Evolutionary conservation across 164 flowering plant genomes (phyloP).

Genomic region (Annona squamosa): DNA sequence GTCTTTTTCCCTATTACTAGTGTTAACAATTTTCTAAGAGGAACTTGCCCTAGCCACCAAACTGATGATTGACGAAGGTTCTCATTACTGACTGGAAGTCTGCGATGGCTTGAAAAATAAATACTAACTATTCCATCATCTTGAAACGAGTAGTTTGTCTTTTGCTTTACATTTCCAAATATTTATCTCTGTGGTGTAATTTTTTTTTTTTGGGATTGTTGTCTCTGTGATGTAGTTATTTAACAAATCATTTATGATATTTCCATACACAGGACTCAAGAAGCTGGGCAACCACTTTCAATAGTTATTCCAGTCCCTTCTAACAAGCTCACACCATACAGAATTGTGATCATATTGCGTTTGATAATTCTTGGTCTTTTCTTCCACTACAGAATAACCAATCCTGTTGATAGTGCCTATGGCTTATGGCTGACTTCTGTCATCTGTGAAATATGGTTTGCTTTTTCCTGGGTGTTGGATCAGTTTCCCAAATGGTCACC

Average conservation of each 20-base stretch:
- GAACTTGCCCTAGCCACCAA: background rate
- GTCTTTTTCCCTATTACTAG: background rate
- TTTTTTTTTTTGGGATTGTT: background rate
- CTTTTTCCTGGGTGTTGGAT: conserved; percentile 91
- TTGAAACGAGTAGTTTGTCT: too few relatives aligned
- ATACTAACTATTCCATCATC: too few relatives aligned
- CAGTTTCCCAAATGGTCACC: conserved; percentile 98
- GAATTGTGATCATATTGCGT: conserved; percentile 68
- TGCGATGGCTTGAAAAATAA: too few relatives aligned
- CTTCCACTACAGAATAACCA: conserved; percentile 78
- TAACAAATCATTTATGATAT: background rate
- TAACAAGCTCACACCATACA: conserved; percentile 63
- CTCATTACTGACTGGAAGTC: too few relatives aligned
- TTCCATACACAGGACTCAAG: conserved; percentile 47
- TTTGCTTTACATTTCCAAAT: background rate
- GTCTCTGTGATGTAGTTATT: background rate
- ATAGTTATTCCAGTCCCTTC: conserved; percentile 50
- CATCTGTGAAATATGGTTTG: conserved; percentile 98
- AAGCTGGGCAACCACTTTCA: conserved; percentile 65
- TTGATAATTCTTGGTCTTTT: conserved; percentile 76
- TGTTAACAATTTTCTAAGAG: background rate
- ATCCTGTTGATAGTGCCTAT: conserved; percentile 87
- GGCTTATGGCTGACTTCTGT: conserved; percentile 91
- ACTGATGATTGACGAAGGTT: too few relatives aligned
- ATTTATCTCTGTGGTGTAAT: background rate